These are phyloP conservation scores for Pugionium dolabratum DNA, from an alignment of 345 rosid genomes.

Conservation along the genomic window DNA sequence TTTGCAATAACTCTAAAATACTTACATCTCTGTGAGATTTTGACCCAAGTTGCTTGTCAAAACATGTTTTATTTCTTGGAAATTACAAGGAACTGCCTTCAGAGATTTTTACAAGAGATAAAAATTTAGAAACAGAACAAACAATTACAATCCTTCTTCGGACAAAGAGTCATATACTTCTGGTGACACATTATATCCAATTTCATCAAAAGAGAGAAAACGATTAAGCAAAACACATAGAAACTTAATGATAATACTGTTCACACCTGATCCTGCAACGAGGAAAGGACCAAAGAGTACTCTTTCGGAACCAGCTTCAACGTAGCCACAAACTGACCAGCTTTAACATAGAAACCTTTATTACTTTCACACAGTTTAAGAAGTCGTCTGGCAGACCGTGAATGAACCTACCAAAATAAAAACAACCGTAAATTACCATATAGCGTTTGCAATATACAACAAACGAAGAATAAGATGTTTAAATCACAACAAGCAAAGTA, in stretches of 20 bases:
- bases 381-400: constrained; percentile 74
- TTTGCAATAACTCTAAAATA: neutral
- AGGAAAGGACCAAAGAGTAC: constrained; percentile 64
- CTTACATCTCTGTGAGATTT: constrained; percentile 64
- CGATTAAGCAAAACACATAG: neutral
- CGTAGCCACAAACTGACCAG: constrained; percentile 84
- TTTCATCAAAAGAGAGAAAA: neutral
- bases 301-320: constrained; percentile 77
- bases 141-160: constrained; percentile 5
- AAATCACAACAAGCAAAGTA: neutral
- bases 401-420: constrained; percentile 57
- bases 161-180: neutral
- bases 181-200: neutral
- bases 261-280: constrained; percentile 78
- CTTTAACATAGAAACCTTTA: constrained; percentile 87
- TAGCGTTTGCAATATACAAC: neutral
- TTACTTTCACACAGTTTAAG: constrained; percentile 67
- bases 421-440: neutral
- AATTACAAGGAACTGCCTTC: constrained; percentile 78
- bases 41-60: constrained; percentile 56
- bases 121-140: constrained; percentile 24
- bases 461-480: constrained; percentile 2
- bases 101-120: constrained; percentile 16
- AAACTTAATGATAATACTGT: neutral
- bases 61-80: constrained; percentile 61